Conservation (phyloP, 176 grass and related monocot species). For the Oryza nivara region DNA sequence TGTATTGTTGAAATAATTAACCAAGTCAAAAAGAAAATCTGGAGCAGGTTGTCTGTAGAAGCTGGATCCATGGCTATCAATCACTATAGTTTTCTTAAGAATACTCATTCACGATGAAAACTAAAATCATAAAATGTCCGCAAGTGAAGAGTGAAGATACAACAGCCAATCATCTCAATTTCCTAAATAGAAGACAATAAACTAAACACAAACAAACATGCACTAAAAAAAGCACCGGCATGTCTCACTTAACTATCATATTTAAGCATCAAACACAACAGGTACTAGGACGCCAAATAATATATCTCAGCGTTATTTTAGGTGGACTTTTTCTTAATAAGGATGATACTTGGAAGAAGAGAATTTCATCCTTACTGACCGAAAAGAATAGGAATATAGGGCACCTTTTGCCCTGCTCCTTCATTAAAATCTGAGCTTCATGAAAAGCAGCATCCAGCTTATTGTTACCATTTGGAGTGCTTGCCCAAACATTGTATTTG, state of each 20-base stretch:
- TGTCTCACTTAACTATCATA: slow-evolving; percentile 17
- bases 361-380: slow-evolving; percentile 55
- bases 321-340: slow-evolving; percentile 18
- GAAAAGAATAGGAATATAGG: slow-evolving; percentile 93
- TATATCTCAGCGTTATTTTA: not conserved
- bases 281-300: not conserved
- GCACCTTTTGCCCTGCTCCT: slow-evolving; percentile 60
- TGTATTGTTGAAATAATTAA: slow-evolving; percentile 8
- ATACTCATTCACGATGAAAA: not conserved
- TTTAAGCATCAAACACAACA: slow-evolving; percentile 26
- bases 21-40: not conserved
- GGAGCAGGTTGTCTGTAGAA: not conserved
- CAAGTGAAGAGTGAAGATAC: not conserved
- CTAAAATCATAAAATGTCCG: not conserved
- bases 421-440: slow-evolving; percentile 56
- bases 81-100: not conserved
- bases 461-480: slow-evolving; percentile 76
- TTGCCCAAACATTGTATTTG: slow-evolving; percentile 87
- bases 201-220: slow-evolving; percentile 20
- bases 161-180: not conserved
- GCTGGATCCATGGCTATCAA: not conserved
- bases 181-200: not conserved
- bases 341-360: slow-evolving; percentile 28
- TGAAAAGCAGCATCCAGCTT: slow-evolving; percentile 72
- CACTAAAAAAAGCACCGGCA: slow-evolving; percentile 7